phyloP scores from a whole-genome alignment of 164 flowering plant species.

The Vitis vinifera region ASM3070453v1 NC_081806.1:7909001-7909500 shows the following conservation, averaged over 20 bases:
- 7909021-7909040: slow-evolving; percentile 46
- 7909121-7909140: slow-evolving; percentile 88
- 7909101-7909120: slow-evolving; percentile 45
- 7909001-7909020: slow-evolving; percentile 29
- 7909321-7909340: slow-evolving; percentile 18
- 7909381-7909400: slow-evolving; percentile 54
- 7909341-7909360: slow-evolving; percentile 36
- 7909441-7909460: slow-evolving; percentile 9
- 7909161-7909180: slow-evolving; percentile 43
- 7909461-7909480: neutral
- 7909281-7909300: slow-evolving; percentile 14
- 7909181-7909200: slow-evolving; percentile 63
- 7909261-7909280: slow-evolving; percentile 31
- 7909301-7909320: slow-evolving; percentile 22
- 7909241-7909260: slow-evolving; percentile 78
- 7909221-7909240: slow-evolving; percentile 77
- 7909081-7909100: slow-evolving; percentile 20
- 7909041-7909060: slow-evolving; percentile 31
- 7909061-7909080: slow-evolving; percentile 18
- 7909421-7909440: slow-evolving; percentile 75
- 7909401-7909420: slow-evolving; percentile 34
- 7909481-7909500: neutral
- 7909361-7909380: slow-evolving; percentile 57
- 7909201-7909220: slow-evolving; percentile 47
- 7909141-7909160: slow-evolving; percentile 46